These are phyloP conservation scores for Yamadazyma spencermartinsiae DNA, from an alignment of 1,139 yeast genomes.

Conservation along the genomic window DNA sequence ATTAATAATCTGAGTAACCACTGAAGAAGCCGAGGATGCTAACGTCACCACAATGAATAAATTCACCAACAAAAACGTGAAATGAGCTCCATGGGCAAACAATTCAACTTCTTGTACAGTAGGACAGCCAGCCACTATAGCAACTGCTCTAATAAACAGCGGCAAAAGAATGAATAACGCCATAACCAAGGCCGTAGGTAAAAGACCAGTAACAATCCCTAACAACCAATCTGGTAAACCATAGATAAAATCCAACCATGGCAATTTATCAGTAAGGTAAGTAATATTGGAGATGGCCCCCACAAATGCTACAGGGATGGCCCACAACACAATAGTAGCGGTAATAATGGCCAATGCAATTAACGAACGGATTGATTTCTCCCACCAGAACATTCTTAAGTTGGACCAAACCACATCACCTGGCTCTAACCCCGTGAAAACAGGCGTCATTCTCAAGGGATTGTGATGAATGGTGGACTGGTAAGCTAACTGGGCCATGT, in stretches of 20 bases:
- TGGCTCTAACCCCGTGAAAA: slow-evolving; percentile 59
- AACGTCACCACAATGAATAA: slow-evolving; percentile 69
- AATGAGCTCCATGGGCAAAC: slow-evolving; percentile 75
- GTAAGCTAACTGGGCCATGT: slow-evolving; percentile 68
- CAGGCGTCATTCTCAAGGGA: slow-evolving; percentile 52
- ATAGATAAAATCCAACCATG: slow-evolving; percentile 62
- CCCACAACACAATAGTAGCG: slow-evolving; percentile 71
- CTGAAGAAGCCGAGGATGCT: slow-evolving; percentile 72
- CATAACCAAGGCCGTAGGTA: slow-evolving; percentile 70
- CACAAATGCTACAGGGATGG: slow-evolving; percentile 82
- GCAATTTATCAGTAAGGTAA: slow-evolving; percentile 59
- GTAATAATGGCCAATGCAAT: slow-evolving; percentile 61
- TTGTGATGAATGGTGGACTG: slow-evolving; percentile 58
- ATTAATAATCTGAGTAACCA: slow-evolving; percentile 64
- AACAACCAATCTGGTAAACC: slow-evolving; percentile 57
- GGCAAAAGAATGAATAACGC: slow-evolving; percentile 77
- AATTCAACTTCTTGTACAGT: slow-evolving; percentile 65
- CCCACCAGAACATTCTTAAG: slow-evolving; percentile 84
- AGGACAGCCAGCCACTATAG: slow-evolving; percentile 64
- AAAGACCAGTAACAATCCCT: slow-evolving; percentile 72
- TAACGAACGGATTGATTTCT: slow-evolving; percentile 59
- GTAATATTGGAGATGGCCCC: slow-evolving; percentile 77
- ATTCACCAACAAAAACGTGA: slow-evolving; percentile 70
- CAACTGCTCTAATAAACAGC: slow-evolving; percentile 71
- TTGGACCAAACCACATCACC: slow-evolving; percentile 66